Evolutionary conservation across 1,139 yeast genomes (phyloP), one percentile per base, ranked within the genome.

Genomic region (Kazachstania sp.): DNA sequence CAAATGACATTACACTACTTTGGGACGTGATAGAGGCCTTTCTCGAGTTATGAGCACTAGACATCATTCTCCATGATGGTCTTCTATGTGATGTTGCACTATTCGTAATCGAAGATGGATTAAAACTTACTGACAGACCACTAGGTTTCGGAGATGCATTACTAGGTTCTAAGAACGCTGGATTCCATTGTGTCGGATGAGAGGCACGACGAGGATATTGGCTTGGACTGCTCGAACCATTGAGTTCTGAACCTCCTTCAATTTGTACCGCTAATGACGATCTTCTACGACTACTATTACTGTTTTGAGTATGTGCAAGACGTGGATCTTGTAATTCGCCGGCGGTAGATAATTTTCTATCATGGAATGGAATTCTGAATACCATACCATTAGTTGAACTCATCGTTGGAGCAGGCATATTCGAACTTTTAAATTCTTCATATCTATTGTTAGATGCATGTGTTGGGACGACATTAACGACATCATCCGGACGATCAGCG

Each of bases 341-440:
- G 41, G 30, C 37, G n/a, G 39, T 62, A 23, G 34, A 12, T n/a
- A 19, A 20, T 16, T 44, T 32, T 16, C 41, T 42, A 12, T 79
- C 81, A 54, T 79, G 83, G 56, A 81, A 81, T 0, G 87, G 87
- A n/a, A 78, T 69, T 57, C 87, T 70, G 59, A 81, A 81, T 4
- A 65, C 57, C 65, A 63, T 63, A n/a, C 67, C 66, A 31, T 57
- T 56, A 8, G 58, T 51, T 1, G 66, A 61, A 37, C 64, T 61
- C 1, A 65, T 59, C 4, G 57, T 52, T 3, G 57, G 48, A 7
- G 39, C 41, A 16, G 29, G 26, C 15, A 18, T 15, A 12, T 26
- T 45, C 9, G 11, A 35, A 12, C 31, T 32, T 18, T 44, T 44
- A 29, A 41, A 37, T n/a, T 43, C 45, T 11, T 44, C 46, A 16